A percentile compares a stretch with the other conserved stretches of the same genome.
These are phyloP conservation scores for Ampelocalamus luodianensis DNA, from an alignment of 176 grass and related monocot genomes.

Conservation along the genomic window DNA sequence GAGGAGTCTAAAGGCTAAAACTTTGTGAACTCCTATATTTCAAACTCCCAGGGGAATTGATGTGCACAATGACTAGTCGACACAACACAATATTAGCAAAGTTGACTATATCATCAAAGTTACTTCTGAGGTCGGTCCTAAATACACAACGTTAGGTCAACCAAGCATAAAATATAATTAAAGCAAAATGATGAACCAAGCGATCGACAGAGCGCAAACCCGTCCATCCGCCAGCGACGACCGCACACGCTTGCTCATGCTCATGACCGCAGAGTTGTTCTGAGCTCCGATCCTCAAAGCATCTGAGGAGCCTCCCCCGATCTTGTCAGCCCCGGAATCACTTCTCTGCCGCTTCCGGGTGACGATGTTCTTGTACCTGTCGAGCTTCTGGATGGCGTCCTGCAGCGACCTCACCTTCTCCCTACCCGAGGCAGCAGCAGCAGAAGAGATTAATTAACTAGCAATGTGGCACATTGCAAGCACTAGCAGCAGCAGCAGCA, in stretches of 20 bases:
- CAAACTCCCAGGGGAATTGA: neutral
- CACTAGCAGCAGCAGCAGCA: neutral
- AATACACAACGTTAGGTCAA: neutral
- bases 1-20: neutral
- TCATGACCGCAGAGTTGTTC: slow-evolving; percentile 58
- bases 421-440: slow-evolving; percentile 39
- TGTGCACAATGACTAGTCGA: neutral
- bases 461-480: slow-evolving; percentile 17
- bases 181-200: neutral
- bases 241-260: slow-evolving; percentile 76
- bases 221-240: slow-evolving; percentile 63
- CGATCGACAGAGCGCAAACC: slow-evolving; percentile 15
- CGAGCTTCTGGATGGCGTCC: slow-evolving; percentile 65
- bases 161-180: neutral
- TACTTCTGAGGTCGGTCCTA: neutral
- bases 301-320: slow-evolving; percentile 38
- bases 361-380: slow-evolving; percentile 65
- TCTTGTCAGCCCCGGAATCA: slow-evolving; percentile 45
- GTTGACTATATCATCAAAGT: neutral
- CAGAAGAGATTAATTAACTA: neutral
- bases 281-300: slow-evolving; percentile 55
- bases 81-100: neutral
- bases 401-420: slow-evolving; percentile 62
- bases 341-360: slow-evolving; percentile 70
- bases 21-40: neutral